phyloP scores from a whole-genome alignment of 2,329 filamentous ascomycete genomes.

The Aspergillus quadricinctus region DNA sequence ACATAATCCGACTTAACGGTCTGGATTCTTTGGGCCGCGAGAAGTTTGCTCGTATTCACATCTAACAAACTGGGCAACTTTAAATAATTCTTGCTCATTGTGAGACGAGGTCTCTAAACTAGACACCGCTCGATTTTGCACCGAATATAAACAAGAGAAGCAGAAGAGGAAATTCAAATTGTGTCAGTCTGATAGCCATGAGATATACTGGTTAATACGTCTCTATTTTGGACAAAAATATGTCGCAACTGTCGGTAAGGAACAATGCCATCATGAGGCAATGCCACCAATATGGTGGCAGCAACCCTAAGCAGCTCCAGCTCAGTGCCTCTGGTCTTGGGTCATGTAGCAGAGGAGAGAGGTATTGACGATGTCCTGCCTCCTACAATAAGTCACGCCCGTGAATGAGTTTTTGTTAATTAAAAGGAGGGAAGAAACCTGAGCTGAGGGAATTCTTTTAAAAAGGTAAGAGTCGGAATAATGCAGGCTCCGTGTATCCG shows the following conservation, averaged over 20 bases:
- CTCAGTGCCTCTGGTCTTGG: conserved; percentile 61
- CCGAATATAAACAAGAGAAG: neutral
- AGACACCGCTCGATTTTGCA: neutral
- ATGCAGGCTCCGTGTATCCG: conserved; percentile 26
- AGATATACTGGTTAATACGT: neutral
- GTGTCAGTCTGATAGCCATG: neutral
- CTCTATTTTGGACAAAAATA: conserved; percentile 10
- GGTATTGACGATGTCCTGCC: conserved; percentile 44
- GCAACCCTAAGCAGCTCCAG: conserved; percentile 58
- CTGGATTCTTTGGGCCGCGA: no score
- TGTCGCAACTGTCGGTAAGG: conserved; percentile 66
- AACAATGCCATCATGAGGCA: conserved; percentile 55
- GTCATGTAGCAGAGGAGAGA: conserved; percentile 59
- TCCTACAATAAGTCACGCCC: conserved; percentile 65
- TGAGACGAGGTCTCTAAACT: neutral
- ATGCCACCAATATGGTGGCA: conserved; percentile 17
- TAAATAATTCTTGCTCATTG: neutral
- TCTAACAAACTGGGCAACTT: neutral
- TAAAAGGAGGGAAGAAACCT: conserved; percentile 33
- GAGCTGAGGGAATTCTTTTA: conserved; percentile 17
- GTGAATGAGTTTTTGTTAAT: conserved; percentile 50
- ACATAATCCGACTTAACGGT: neutral
- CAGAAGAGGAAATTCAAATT: neutral
- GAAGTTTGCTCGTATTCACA: neutral
- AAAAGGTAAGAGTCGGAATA: conserved; percentile 24